Conservation (phyloP, 1,284 basidiomycete species). For the Trametes polyzona region DNA sequence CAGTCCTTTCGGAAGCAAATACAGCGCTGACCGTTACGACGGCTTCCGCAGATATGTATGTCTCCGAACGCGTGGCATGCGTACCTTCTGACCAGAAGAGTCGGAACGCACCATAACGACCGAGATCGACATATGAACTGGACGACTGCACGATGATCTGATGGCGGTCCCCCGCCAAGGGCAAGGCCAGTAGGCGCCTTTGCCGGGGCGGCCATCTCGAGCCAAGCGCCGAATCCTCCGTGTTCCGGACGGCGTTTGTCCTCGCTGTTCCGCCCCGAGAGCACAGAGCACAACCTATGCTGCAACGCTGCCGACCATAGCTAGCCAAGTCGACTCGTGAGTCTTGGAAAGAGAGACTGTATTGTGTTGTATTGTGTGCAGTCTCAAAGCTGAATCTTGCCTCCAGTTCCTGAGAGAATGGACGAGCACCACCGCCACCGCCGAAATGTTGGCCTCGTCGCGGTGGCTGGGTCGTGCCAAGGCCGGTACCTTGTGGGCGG, state of each 20-base stretch:
- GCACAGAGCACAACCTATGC: too few species aligned
- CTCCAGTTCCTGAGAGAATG: background rate
- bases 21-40: background rate
- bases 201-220: background rate
- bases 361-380: too few species aligned
- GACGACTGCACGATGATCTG: constrained; percentile 11
- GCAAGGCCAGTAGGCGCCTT: background rate
- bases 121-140: background rate
- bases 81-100: constrained; percentile 1
- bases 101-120: constrained; percentile 10
- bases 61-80: background rate
- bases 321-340: too few species aligned
- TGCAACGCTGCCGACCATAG: too few species aligned
- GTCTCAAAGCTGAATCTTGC: too few species aligned
- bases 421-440: background rate
- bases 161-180: constrained; percentile 1
- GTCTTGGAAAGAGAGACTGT: too few species aligned
- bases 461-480: constrained; percentile 14
- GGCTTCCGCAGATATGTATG: background rate
- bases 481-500: constrained; percentile 15
- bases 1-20: background rate
- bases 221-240: background rate
- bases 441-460: background rate
- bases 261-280: too few species aligned
- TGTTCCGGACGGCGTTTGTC: too few species aligned